Evolutionary conservation across 2,329 filamentous ascomycete species (phyloP).

Genomic region (Ceratocystis smalleyi): DNA sequence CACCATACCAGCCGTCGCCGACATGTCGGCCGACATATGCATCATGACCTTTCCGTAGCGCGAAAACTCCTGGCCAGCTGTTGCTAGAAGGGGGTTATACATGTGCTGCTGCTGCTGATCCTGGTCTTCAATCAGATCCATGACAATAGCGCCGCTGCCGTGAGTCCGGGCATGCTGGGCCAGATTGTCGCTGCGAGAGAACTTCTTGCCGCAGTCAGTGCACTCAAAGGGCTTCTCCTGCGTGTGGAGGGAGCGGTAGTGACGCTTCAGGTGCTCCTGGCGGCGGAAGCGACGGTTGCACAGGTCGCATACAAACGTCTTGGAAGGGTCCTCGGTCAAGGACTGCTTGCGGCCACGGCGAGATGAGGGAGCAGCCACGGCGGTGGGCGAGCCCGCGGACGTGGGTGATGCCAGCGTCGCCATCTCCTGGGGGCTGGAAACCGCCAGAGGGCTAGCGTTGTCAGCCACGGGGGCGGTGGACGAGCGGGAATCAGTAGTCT

Average conservation of each 20-base stretch:
- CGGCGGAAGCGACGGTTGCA: constrained; percentile 96
- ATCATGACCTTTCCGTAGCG: constrained; percentile 65
- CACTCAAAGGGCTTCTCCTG: constrained; percentile 98
- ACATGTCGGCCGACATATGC: constrained; percentile 57
- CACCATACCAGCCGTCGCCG: constrained; percentile 36
- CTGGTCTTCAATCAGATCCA: constrained; percentile 67
- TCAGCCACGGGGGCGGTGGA: not conserved
- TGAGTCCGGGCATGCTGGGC: constrained; percentile 92
- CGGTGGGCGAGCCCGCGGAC: constrained; percentile 26
- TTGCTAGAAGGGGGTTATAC: constrained; percentile 28
- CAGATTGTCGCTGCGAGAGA: constrained; percentile 93
- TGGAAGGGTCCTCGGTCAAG: constrained; percentile 89
- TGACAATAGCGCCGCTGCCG: constrained; percentile 74
- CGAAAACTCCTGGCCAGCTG: constrained; percentile 43
- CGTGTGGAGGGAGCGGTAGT: constrained; percentile 95
- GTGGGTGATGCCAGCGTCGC: constrained; percentile 26
- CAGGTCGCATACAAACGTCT: constrained; percentile 92
- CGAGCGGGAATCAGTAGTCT: constrained; percentile 18
- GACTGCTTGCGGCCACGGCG: constrained; percentile 97
- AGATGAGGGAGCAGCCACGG: constrained; percentile 48
- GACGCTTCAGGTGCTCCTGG: constrained; percentile 95
- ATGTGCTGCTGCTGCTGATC: constrained; percentile 29
- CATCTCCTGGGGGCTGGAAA: constrained; percentile 21
- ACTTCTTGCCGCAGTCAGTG: constrained; percentile 96
- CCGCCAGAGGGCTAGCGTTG: not conserved